Base-by-base conservation (phyloP, 2,329 filamentous ascomycete genomes). In the Colletotrichum horii region DNA sequence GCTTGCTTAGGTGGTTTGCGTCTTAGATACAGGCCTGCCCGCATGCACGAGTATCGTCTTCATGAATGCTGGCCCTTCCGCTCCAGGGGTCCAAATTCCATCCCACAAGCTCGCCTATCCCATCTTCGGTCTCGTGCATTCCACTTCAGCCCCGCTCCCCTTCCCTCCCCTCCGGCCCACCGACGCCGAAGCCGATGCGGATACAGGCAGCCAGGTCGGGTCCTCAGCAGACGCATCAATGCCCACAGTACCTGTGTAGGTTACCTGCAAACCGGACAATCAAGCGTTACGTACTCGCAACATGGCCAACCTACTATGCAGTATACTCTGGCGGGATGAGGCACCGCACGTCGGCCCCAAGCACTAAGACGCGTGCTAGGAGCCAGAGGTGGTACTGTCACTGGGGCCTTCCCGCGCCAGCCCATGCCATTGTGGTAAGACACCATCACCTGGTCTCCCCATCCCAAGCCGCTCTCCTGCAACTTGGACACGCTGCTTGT, bases 361-460 rank as follows among this genome's bases (percentile, higher is more conserved):
- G 55, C 32, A 60, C 71, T 58, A 65, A 36, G 32, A 32, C 58
- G 43, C 32, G 58, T 64, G 32, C 64, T 70, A 56, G n/a, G 34
- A 32, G 36, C 34, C 15, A 55, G 62, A 61, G 60, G 52, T 71
- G 34, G 68, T 16, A 61, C 68, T 66, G 56, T 68, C 52, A 61
- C 60, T 72, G 72, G 69, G 52, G 61, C 61, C 61, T 55, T 61
- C 61, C 69, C 38, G 55, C 30, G 61, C 68, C 62, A 43, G 30
- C 26, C 55, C 73, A 72, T 64, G 55, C 62, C 73, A 62, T 64
- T n/a, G 55, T 67, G 48, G 34, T 70, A 64, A 76, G 74, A 70
- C 56, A 76, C 65, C 64, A 74, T 74, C 74, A 76, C 64, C 70
- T 76, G 70, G 70, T 65, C 65, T 73, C 55, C 62, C 28, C 30